These are phyloP conservation scores for Plantago coronopus DNA, from an alignment of 305 asterid genomes.

Conservation along the genomic window DNA sequence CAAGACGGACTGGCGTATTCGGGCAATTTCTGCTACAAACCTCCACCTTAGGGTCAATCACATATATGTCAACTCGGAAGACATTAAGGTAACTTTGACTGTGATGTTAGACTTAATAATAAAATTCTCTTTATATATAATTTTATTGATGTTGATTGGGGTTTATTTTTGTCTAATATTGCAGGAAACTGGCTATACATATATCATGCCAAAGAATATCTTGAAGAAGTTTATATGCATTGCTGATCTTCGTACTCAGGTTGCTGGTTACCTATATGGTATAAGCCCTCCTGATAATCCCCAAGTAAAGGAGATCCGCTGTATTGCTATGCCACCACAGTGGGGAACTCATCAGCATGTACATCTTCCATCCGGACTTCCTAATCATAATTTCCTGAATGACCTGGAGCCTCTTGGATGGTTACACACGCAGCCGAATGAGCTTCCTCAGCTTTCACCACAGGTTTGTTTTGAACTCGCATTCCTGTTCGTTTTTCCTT, in stretches of 20 bases:
- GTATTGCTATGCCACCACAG: constrained; percentile 95
- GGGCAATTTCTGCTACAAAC: constrained; percentile 99
- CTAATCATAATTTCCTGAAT: constrained; percentile 83
- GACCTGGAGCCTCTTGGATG: constrained; percentile 99
- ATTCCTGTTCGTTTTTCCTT: not conserved
- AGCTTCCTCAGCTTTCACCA: constrained; percentile 96
- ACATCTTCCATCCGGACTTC: constrained; percentile 88
- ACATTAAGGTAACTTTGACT: constrained; percentile 64
- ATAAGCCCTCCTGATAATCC: constrained; percentile 99
- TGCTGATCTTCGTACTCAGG: constrained; percentile 94
- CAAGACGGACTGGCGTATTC: constrained; percentile 98
- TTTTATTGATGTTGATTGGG: constrained; percentile 11
- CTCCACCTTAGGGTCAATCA: constrained; percentile 97
- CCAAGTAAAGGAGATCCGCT: constrained; percentile 98
- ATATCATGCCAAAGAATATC: constrained; percentile 95
- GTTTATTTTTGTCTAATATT: constrained; percentile 8
- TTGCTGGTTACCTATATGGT: constrained; percentile 91
- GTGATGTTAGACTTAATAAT: not conserved
- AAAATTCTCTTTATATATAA: not conserved
- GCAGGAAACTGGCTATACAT: constrained; percentile 98
- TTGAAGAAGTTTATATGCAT: constrained; percentile 96
- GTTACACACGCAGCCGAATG: constrained; percentile 99
- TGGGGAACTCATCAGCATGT: constrained; percentile 99
- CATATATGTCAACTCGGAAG: constrained; percentile 96
- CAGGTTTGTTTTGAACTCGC: constrained; percentile 44